Percentiles rank a stretch among this genome's conserved stretches.
phyloP scores from a whole-genome alignment of 1,284 basidiomycete genomes.

The Pseudozyma tsukubaensis region DNA sequence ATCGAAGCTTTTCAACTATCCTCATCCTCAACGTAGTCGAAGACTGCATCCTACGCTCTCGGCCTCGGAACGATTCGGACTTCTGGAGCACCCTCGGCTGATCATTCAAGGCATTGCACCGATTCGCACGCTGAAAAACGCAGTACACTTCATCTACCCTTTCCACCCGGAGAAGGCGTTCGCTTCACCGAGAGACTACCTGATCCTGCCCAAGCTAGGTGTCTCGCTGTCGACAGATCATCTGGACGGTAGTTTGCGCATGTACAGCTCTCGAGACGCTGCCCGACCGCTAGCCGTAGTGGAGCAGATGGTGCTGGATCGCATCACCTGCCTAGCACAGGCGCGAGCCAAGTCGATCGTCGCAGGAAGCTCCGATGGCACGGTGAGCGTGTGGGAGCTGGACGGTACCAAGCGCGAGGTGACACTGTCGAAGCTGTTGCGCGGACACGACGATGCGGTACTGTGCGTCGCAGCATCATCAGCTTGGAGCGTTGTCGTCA shows the following conservation, averaged over 20 bases:
- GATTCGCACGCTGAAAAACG: slow-evolving; percentile 65
- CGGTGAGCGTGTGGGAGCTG: slow-evolving; percentile 51
- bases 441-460: slow-evolving; percentile 78
- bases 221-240: slow-evolving; percentile 78
- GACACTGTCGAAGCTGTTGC: slow-evolving; percentile 73
- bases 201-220: slow-evolving; percentile 75
- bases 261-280: slow-evolving; percentile 67
- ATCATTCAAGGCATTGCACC: slow-evolving; percentile 62
- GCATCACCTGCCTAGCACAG: slow-evolving; percentile 75
- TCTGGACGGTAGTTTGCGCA: slow-evolving; percentile 73
- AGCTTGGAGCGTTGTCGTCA: slow-evolving; percentile 84
- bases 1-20: slow-evolving; percentile 78
- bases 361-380: slow-evolving; percentile 74
- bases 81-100: slow-evolving; percentile 77
- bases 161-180: slow-evolving; percentile 75
- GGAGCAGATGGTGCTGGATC: slow-evolving; percentile 45
- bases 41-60: slow-evolving; percentile 17
- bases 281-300: slow-evolving; percentile 75
- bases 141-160: slow-evolving; percentile 74
- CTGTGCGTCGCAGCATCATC: slow-evolving; percentile 80
- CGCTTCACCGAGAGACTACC: slow-evolving; percentile 75
- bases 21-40: slow-evolving; percentile 80
- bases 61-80: slow-evolving; percentile 73
- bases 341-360: slow-evolving; percentile 79
- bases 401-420: slow-evolving; percentile 41